Conservation (phyloP, 441 rosid genomes). For the Macaranga tanarius region DNA sequence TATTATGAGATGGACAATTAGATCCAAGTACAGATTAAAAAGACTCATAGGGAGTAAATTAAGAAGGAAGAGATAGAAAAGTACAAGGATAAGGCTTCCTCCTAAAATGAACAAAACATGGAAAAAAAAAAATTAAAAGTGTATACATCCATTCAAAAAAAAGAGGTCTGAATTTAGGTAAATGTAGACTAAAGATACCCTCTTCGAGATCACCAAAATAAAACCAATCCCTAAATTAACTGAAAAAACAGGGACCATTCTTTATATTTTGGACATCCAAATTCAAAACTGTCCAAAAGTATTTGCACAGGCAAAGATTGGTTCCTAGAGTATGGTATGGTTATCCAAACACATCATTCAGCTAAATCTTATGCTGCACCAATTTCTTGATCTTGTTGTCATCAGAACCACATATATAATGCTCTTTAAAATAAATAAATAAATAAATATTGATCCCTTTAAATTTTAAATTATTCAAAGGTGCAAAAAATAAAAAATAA, state of each 20-base stretch:
- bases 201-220: not conserved
- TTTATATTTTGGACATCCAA: not conserved
- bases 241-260: not conserved
- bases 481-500: not conserved
- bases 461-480: not conserved
- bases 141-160: not conserved
- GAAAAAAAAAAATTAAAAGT: not conserved
- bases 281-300: not conserved
- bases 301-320: not conserved
- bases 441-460: not conserved
- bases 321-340: not conserved
- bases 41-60: not conserved
- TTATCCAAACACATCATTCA: constrained; percentile 1
- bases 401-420: not conserved
- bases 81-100: not conserved
- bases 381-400: not conserved
- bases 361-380: not conserved
- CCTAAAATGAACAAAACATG: not conserved
- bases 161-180: not conserved
- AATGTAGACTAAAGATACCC: not conserved
- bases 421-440: not conserved
- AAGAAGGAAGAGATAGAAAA: not conserved
- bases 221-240: not conserved
- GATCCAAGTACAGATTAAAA: not conserved
- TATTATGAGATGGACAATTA: not conserved